Conservation (phyloP, 2,329 filamentous ascomycete genomes). For the Leptographium radiaticola region DNA sequence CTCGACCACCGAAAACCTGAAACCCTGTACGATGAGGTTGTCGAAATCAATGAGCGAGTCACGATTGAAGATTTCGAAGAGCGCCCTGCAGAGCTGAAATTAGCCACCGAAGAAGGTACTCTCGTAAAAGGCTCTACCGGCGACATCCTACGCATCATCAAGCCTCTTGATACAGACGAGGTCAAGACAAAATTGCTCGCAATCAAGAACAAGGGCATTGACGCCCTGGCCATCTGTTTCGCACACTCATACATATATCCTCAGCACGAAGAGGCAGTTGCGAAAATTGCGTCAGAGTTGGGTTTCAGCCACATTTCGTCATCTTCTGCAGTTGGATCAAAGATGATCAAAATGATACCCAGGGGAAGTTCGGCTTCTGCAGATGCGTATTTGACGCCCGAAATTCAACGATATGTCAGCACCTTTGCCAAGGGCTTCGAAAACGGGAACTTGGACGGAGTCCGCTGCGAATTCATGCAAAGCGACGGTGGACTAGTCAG, state of each 20-base stretch:
- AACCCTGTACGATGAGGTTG: conserved; percentile 67
- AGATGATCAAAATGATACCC: conserved; percentile 77
- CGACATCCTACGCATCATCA: conserved; percentile 55
- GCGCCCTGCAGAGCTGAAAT: conserved; percentile 11
- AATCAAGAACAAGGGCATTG: conserved; percentile 47
- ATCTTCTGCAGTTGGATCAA: conserved; percentile 23
- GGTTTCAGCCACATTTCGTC: not conserved
- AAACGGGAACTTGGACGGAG: conserved; percentile 62
- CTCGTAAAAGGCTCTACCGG: conserved; percentile 52
- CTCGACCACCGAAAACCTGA: conserved; percentile 76
- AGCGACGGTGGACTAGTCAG: conserved; percentile 65
- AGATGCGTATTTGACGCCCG: conserved; percentile 68
- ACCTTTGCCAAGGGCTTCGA: conserved; percentile 72
- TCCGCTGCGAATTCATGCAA: conserved; percentile 73
- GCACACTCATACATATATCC: conserved; percentile 9
- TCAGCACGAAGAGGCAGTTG: conserved; percentile 6
- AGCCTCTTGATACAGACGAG: conserved; percentile 40
- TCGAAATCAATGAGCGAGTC: conserved; percentile 85
- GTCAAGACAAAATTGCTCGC: conserved; percentile 44
- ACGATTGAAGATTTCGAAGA: conserved; percentile 62
- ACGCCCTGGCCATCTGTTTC: conserved; percentile 22
- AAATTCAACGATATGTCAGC: conserved; percentile 59
- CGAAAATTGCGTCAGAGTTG: conserved; percentile 1
- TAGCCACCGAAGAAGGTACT: conserved; percentile 13
- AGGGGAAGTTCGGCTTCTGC: conserved; percentile 65